Base-by-base conservation (phyloP, 208 protist species). In the Trypanosoma conorhini region DNA sequence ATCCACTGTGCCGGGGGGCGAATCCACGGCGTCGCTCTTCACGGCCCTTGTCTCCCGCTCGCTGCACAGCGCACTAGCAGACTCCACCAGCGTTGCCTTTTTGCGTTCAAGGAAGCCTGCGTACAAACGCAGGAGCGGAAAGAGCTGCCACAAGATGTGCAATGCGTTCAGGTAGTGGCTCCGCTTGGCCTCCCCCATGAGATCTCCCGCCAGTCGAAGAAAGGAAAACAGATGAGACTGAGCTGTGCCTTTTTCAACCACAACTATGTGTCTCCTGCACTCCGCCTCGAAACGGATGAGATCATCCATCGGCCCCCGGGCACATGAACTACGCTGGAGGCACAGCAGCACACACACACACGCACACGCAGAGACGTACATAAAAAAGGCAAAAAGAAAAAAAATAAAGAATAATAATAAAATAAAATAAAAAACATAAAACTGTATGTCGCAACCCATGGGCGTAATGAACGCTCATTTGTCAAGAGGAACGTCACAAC, bases 191-290 rank as follows among this genome's bases (percentile, higher is more conserved):
- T 61, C 55, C 30, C 21, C 31, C 22, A 55, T 55, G 38, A 59
- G 65, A 9, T 33, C 5, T 55, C 44, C 65, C 17, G 50, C 30
- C 3, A 30, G 44, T 1, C 31, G 55, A 24, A 54, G 10, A 31
- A 70, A 62, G 9, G 55, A 40, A 48, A 62, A 31, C 4, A 24
- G 33, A 0, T 56, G 56, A 28, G 55, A 40, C 21, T 26, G 15
- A 55, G 54, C 60, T 26, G 33, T 28, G 19, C 55, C 62, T 19
- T 51, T 46, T 55, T 70, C 65, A 51, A 51, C 33, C 24, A 62
- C 35, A 12, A n/a, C 40, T 0, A 70, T 70, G 30, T 70, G 65
- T 7, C 40, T 62, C 28, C 65, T 70, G 42, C 65, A 70, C 17
- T 30, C 33, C 24, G 17, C 10, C 10, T 54, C 52, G 46, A 42